Evolutionary conservation across 2,329 filamentous ascomycete genomes (phyloP), one percentile per base, ranked within the genome.

Genomic region (Grosmannia clavigera): DNA sequence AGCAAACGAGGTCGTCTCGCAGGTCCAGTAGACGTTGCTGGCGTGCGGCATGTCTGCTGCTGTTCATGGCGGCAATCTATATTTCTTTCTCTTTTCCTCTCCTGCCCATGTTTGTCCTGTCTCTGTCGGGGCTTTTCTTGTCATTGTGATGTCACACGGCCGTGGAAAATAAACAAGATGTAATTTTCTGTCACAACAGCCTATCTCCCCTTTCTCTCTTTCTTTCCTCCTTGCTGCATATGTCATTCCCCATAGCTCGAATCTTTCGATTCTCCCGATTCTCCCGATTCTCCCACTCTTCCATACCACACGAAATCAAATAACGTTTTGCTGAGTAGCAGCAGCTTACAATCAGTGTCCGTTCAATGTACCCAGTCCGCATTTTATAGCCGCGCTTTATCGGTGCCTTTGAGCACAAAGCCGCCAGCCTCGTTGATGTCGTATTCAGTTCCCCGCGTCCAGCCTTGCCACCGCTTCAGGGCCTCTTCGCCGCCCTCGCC

Each of bases 1-100:
- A 74, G 94, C 94, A 61, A 94, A 86, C 74, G 94, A 99, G 79
- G 97, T 99, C 76, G 94, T 99, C 71, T 92, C 90, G 75, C 83
- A 86, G 72, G 84, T 86, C 60, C 81, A 84, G 78, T 84, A 78
- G 63, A 46, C 11, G 4, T 19, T 35, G 33, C 33, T 35, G 33
- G 38, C 38, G 12, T 3, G 38, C 38, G 27, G 14, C 25, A 40
- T 50, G 5, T 60, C 19, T 51, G 35, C 53, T 54, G 29, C 46
- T 52, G 50, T 51, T 51, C 46, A 5, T 27, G 25, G 48, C 25
- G 50, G 22, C 50, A 12, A 5, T 29, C 11, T 12, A 11, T 55
- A 14, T 16, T 27, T 43, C 12, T 48, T 19, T 40, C 31, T 25
- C 53, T 35, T 19, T 52, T 58, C 40, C 25, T 38, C 14, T 35